Evolutionary conservation across 2,329 filamentous ascomycete genomes (phyloP).

Genomic region (Fusarium succisae): DNA sequence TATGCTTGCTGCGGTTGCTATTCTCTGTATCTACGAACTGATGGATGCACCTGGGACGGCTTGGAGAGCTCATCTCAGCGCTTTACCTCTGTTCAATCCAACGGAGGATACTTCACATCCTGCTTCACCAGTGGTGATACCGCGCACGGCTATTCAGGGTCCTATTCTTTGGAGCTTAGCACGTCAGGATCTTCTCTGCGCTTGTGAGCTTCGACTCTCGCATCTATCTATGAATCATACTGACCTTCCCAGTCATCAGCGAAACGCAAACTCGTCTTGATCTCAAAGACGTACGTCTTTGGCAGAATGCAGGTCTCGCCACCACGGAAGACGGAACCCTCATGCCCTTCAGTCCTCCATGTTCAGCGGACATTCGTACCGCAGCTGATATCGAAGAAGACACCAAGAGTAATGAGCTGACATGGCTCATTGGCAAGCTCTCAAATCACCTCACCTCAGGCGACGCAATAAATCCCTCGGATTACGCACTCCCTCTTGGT

Average conservation of each 20-base stretch:
- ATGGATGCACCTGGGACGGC: slow-evolving; percentile 70
- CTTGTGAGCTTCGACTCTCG: slow-evolving; percentile 1
- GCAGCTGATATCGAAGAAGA: slow-evolving; percentile 68
- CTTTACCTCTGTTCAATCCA: slow-evolving; percentile 69
- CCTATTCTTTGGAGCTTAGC: slow-evolving; percentile 41
- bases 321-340: slow-evolving; percentile 45
- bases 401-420: slow-evolving; percentile 69
- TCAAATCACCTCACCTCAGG: slow-evolving; percentile 71
- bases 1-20: slow-evolving; percentile 71
- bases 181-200: slow-evolving; percentile 31
- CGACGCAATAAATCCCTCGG: slow-evolving; percentile 54
- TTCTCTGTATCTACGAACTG: slow-evolving; percentile 74
- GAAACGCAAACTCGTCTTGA: slow-evolving; percentile 53
- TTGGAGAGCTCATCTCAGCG: slow-evolving; percentile 72
- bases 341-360: slow-evolving; percentile 47
- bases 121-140: slow-evolving; percentile 24
- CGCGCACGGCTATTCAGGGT: slow-evolving; percentile 30
- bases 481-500: slow-evolving; percentile 37
- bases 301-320: slow-evolving; percentile 70
- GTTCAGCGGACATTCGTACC: slow-evolving; percentile 52
- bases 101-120: slow-evolving; percentile 40
- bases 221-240: not conserved
- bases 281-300: slow-evolving; percentile 68
- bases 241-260: slow-evolving; percentile 23
- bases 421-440: slow-evolving; percentile 73